A percentile compares a stretch with the other conserved stretches of the same genome.
These are phyloP conservation scores for Neocucurbitaria cava DNA, from an alignment of 2,329 filamentous ascomycete genomes.

Conservation along the genomic window DNA sequence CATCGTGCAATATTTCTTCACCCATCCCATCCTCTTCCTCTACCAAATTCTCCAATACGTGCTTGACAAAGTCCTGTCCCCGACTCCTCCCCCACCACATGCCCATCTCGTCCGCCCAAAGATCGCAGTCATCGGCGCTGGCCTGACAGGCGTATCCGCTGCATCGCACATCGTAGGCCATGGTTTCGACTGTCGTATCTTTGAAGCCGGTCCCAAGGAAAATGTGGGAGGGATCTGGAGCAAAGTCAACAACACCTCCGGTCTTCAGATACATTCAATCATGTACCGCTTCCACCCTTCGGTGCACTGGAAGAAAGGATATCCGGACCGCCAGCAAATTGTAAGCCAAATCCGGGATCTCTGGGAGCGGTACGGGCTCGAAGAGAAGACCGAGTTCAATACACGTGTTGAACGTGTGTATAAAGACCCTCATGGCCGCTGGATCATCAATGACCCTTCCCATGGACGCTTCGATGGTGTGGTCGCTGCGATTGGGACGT, in stretches of 20 bases:
- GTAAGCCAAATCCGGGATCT: constrained; percentile 73
- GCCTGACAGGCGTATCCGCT: constrained; percentile 76
- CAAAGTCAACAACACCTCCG: constrained; percentile 80
- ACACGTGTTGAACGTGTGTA: constrained; percentile 73
- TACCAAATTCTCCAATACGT: constrained; percentile 72
- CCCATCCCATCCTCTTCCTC: constrained; percentile 62
- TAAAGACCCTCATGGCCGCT: constrained; percentile 71
- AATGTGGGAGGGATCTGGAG: constrained; percentile 82
- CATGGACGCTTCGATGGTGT: constrained; percentile 80
- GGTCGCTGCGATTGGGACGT: constrained; percentile 80
- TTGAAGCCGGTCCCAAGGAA: constrained; percentile 72
- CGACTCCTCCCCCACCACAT: constrained; percentile 68
- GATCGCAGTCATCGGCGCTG: constrained; percentile 56
- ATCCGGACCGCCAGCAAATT: constrained; percentile 79
- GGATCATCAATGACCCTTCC: constrained; percentile 77
- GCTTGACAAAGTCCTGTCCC: constrained; percentile 70
- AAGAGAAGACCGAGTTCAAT: constrained; percentile 74
- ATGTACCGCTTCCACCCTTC: constrained; percentile 91
- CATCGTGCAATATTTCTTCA: constrained; percentile 39
- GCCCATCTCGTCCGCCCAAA: constrained; percentile 66
- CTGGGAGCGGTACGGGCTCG: constrained; percentile 77
- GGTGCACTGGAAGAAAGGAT: constrained; percentile 76
- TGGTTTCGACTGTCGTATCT: constrained; percentile 82
- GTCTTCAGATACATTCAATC: constrained; percentile 81
- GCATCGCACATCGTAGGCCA: constrained; percentile 85